Base-by-base conservation (phyloP, 768 basidiomycete species). In the Amanita exitialis region DNA sequence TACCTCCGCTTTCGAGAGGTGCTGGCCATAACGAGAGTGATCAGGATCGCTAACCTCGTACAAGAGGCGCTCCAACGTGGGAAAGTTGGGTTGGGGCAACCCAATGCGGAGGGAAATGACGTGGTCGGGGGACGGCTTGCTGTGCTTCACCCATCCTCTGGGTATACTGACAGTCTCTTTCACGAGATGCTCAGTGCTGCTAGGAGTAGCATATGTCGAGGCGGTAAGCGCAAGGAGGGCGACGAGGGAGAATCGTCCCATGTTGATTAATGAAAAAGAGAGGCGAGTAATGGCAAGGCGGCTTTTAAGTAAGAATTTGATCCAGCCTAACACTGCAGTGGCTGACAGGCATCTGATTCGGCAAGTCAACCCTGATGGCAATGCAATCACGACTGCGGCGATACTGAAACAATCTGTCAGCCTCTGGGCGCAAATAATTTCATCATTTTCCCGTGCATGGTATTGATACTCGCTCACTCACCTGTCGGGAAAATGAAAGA, bases 1-100 rank as follows among this genome's bases (percentile, higher is more conserved):
- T 3, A 82, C 81, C 54, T 86, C 78, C 49, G 74, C 76, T 65
- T 83, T 84, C 35, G 82, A 75, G 44, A 87, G 64, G 56, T 80
- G 71, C 13, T 70, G 67, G 0, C 79, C 80, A 49, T 66, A 80
- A 56, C 75, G 72, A 30, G 64, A 57, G 50, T 81, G 78, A 43
- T 59, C 62, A 0, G 80, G 80, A 52, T 82, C 69, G 58, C 77
- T 79, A 37, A 80, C 69, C 60, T 81, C 74, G 56, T 69, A 76
- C 2, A 83, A 67, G 54, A 75, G 73, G 43, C 70, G 62, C 57
- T 80, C 74, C 6, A 82, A 64, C 20, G 66, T 62, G 54, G 65
- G 54, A 52, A 79, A 74, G 57, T 76, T 68, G 25, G 71, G 69
- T 54, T 79, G 79, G 13, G 69, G 73, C 18, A 83, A 70, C 23